Evolutionary conservation across 1,284 basidiomycete species (phyloP), one percentile per base, ranked within the genome.

Genomic region (Malassezia arunalokei): DNA sequence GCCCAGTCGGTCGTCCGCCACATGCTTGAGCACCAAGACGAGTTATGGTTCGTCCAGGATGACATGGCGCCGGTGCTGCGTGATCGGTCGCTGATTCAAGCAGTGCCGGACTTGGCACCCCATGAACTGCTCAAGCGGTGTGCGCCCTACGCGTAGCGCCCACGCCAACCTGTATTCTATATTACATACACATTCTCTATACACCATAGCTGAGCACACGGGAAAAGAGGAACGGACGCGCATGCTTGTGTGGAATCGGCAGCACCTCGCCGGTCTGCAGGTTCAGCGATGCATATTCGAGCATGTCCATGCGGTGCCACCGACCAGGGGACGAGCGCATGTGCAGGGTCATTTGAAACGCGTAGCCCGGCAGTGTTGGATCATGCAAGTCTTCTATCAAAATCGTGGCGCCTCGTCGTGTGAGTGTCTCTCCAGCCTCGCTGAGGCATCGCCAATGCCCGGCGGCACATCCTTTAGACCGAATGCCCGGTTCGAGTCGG

Each of bases 11-110:
- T 68, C 3, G 63, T 72, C 17, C 46, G 49, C 8, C 54, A 82
- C 41, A 76, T 96, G 46, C 78, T 99, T 52, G 89, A 95, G 76
- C 81, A 85, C 63, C 92, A 98, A 76, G 92, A 98, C 76, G 85
- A 90, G 70, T 88, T 87, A 73, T 73, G 70, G 70, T 60, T 58
- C 37, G 61, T 72, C 31, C 65, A 63, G 30, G 54, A 59, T 27
- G 70, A 69, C 53, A 56, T 72, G 39, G 68, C 67, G 32, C 56
- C 59, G 9, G 62, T 63, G 24, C 56, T 72, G 43, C 58, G 61
- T 44, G 70, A 72, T 49, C 66, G 66, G 42, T 66, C 65, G 38
- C 53, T 72, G 45, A 56, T 72, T 45, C 61, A 57, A 38, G 54
- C 60, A 5, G 63, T 62, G 14, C 57, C 65, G 28, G 70, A 72